Evolutionary conservation across 2,329 filamentous ascomycete species (phyloP), one percentile per base, ranked within the genome.

Genomic region (Remersonia thermophila): DNA sequence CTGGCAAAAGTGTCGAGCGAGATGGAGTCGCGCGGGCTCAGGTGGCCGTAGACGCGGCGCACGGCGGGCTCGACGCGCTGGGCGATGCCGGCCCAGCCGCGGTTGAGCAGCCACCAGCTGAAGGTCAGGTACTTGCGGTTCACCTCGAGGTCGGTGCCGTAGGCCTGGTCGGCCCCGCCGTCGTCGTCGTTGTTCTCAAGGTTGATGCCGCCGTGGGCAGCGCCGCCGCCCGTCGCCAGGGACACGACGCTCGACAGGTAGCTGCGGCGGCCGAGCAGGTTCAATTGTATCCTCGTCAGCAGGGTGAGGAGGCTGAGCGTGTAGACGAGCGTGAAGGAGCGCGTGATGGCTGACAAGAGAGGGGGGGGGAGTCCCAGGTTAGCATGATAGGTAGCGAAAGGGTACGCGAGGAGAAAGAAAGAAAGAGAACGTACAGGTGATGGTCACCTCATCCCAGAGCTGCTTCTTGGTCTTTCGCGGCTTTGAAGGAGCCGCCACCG

Each of bases 381-480:
- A 51, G 38, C 14, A 32, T 37, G 7, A 2, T n/a, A 4, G 2
- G 10, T 11, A 2, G n/a, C 12, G 12, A 23, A n/a, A n/a, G n/a
- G n/a, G n/a, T n/a, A n/a, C n/a, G n/a, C n/a, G 32, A 18, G 32
- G 15, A 27, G 10, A 27, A 26, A 20, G n/a, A 3, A 13, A 13
- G 23, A 9, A 17, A 12, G 3, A 23, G 32, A n/a, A 37, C 13
- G 9, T 62, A 93, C 86, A 87, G 61, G 80, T 86, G 48, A 96
- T 94, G 54, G 93, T 95, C 59, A 98, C 73, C 54, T 98, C 89
- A 57, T 93, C 87, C 91, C 91, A 98, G 30, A 98, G 67, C 62
- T 96, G 87, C 33, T 83, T 75, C 69, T 96, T 96, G 42, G 78
- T 85, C 62, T 80, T 87, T 47, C 65, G 67, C 17, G 61, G 48